Evolutionary conservation across 306 rosid genomes (phyloP).

Genomic region (Dalbergia oliveri): DNA sequence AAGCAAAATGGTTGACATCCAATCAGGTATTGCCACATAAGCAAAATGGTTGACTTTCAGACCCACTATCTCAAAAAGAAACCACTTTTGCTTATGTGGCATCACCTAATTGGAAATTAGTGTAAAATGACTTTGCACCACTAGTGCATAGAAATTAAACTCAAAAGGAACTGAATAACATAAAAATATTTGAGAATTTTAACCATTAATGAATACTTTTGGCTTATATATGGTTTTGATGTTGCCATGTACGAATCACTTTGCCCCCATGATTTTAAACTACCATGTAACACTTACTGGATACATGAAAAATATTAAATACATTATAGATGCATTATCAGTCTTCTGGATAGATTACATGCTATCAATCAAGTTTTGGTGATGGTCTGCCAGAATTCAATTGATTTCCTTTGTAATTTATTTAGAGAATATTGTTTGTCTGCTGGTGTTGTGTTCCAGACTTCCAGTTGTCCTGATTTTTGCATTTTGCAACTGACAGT

Average conservation of each 20-base stretch:
- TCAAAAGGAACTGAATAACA: slow-evolving; percentile 10
- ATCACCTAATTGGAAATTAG: too few relatives aligned
- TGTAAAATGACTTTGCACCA: too few relatives aligned
- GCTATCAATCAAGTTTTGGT: not conserved
- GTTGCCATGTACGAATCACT: not conserved
- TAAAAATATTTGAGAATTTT: slow-evolving; percentile 1
- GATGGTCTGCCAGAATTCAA: not conserved
- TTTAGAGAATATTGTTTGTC: not conserved
- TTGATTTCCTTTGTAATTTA: not conserved
- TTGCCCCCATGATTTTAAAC: not conserved
- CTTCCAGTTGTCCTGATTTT: not conserved
- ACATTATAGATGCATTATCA: not conserved
- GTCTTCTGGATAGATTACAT: slow-evolving; percentile 3
- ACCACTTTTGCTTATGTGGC: too few relatives aligned
- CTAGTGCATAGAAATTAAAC: not conserved
- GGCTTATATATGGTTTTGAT: not conserved
- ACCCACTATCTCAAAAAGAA: too few relatives aligned
- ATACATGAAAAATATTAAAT: not conserved
- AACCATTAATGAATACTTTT: slow-evolving; percentile 1
- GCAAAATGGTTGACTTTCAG: too few relatives aligned
- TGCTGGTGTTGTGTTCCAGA: not conserved
- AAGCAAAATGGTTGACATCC: too few relatives aligned
- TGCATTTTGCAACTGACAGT: not conserved
- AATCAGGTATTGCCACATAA: too few relatives aligned
- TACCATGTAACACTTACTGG: not conserved